Evolutionary conservation across 2,329 filamentous ascomycete genomes (phyloP).

Genomic region (Cylindrodendrum hubeiense): DNA sequence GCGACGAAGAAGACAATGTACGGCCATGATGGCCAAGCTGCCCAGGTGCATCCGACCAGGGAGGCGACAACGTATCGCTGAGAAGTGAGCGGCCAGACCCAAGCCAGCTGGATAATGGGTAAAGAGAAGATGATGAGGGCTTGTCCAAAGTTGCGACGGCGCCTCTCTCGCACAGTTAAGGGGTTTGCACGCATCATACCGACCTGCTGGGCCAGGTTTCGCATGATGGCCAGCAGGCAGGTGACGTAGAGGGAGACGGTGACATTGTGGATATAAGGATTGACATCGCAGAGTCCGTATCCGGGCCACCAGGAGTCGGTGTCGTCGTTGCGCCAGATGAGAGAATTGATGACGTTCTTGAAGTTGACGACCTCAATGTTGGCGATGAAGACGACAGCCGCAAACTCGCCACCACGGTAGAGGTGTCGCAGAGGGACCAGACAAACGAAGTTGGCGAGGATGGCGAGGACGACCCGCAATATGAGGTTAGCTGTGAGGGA

Average conservation of each 20-base stretch:
- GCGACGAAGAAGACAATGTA: constrained; percentile 62
- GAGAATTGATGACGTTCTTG: constrained; percentile 61
- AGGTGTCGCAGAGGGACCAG: constrained; percentile 66
- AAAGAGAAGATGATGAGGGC: constrained; percentile 67
- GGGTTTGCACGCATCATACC: constrained; percentile 56
- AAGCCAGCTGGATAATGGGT: constrained; percentile 61
- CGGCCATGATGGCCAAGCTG: constrained; percentile 60
- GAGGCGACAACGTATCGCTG: constrained; percentile 64
- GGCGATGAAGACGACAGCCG: constrained; percentile 63
- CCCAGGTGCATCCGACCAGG: constrained; percentile 62
- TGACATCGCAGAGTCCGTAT: constrained; percentile 66
- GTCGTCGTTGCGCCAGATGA: constrained; percentile 67
- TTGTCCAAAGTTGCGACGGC: constrained; percentile 58
- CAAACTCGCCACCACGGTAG: constrained; percentile 65
- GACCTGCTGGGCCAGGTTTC: constrained; percentile 64
- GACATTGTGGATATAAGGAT: constrained; percentile 62
- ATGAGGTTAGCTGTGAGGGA: constrained; percentile 60
- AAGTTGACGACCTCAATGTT: constrained; percentile 61
- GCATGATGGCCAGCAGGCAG: constrained; percentile 67
- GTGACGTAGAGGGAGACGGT: constrained; percentile 60
- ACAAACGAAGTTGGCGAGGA: constrained; percentile 59
- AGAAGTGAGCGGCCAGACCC: constrained; percentile 61
- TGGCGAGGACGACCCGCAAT: constrained; percentile 60
- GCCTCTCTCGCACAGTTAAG: constrained; percentile 56
- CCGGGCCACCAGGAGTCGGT: constrained; percentile 64